Base-by-base conservation (phyloP, 805 yeast genomes). In the Starmerella apis region DNA sequence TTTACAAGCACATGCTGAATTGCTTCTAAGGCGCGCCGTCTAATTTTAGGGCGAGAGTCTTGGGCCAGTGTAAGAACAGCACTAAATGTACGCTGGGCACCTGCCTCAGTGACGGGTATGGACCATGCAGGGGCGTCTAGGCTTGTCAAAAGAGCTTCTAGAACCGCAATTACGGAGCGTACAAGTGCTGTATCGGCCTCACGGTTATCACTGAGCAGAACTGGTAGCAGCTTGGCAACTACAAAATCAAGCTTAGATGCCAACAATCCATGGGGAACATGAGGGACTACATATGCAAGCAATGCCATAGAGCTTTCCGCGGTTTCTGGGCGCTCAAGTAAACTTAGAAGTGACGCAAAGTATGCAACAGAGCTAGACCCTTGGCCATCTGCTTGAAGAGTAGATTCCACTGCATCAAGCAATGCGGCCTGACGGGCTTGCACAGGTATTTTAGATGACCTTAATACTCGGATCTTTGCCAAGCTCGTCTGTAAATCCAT, bases 1-100 rank as follows among this genome's bases (percentile, higher is more conserved):
- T 75, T 75, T 2, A 68, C 56, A 53, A 92, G 69, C 27, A 92
- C 70, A 3, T 71, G 74, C 44, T 73, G 68, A n/a, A 92, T 74
- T 1, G 96, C 84, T 51, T 92, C 98, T 60, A 81, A 83, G 1
- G 97, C 95, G 71, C 96, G 81, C 75, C 83, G 86, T 65, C 98
- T 79, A 11, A 92, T 94, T 61, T 92, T 92, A 32, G 98, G 98
- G 63, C 97, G 78, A 42, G 83, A 82, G 66, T 92, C 96, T 38
- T 85, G 68, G 0, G 90, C 78, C 54, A 86, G 72, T n/a, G 83
- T 77, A 19, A 64, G 50, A 19, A 61, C 48, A 28, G 61, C 62
- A n/a, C 58, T 52, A 27, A 57, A 43, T 3, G 59, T 53, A 19
- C 63, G 59, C 38, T 51, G 50, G 13, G 62, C 59, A 14, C 67